Conservation (phyloP, 2,329 filamentous ascomycete genomes). For the Epicoccum nigrum region DNA sequence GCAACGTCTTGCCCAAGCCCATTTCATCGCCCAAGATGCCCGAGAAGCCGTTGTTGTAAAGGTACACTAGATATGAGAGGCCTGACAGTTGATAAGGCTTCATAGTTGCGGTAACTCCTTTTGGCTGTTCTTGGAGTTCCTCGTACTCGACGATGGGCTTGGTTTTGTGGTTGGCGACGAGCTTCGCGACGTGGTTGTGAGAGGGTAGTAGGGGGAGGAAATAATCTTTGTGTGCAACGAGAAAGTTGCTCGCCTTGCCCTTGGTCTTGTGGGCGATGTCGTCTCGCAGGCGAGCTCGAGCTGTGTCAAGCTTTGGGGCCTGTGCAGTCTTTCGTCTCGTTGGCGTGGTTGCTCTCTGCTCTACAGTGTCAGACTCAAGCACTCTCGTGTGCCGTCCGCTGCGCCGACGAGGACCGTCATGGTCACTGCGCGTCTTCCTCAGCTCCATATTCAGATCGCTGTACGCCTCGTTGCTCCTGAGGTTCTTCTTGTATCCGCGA, state of each 20-base stretch:
- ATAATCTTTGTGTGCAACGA: slow-evolving; percentile 52
- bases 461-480: slow-evolving; percentile 18
- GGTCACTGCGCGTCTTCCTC: slow-evolving; percentile 21
- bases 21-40: slow-evolving; percentile 98
- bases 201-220: slow-evolving; percentile 56
- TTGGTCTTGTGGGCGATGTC: slow-evolving; percentile 52
- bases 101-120: slow-evolving; percentile 60
- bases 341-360: slow-evolving; percentile 16
- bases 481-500: slow-evolving; percentile 19
- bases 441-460: slow-evolving; percentile 44
- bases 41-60: slow-evolving; percentile 99
- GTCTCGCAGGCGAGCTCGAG: slow-evolving; percentile 49
- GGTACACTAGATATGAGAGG: slow-evolving; percentile 96
- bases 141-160: slow-evolving; percentile 48
- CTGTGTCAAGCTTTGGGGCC: slow-evolving; percentile 43
- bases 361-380: slow-evolving; percentile 39
- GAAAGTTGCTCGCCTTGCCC: slow-evolving; percentile 54
- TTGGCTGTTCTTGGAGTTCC: slow-evolving; percentile 51
- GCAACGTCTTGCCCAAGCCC: slow-evolving; percentile 99
- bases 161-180: slow-evolving; percentile 32
- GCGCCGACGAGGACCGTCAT: slow-evolving; percentile 29
- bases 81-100: slow-evolving; percentile 99
- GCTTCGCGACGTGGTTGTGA: slow-evolving; percentile 52
- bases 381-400: slow-evolving; percentile 34
- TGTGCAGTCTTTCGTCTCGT: slow-evolving; percentile 17